phyloP scores from a whole-genome alignment of 2,329 filamentous ascomycete genomes.

The Fusarium sp. region DNA sequence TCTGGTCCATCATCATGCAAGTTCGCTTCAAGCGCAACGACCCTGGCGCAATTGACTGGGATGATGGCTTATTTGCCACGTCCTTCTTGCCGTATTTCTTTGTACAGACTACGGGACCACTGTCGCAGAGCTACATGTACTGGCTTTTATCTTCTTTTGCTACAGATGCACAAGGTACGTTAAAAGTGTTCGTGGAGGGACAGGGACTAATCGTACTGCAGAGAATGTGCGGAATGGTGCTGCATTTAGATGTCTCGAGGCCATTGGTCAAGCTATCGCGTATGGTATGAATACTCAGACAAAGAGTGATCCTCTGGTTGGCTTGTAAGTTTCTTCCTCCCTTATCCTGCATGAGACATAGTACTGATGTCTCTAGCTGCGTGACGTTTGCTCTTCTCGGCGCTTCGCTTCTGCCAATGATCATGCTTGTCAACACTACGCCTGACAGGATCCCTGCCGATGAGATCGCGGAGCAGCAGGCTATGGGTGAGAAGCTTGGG shows the following conservation, averaged over 20 bases:
- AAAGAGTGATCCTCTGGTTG: slow-evolving; percentile 9
- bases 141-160: slow-evolving; percentile 20
- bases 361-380: background rate
- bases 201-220: fast-evolving
- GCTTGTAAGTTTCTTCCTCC: background rate
- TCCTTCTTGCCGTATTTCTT: slow-evolving; percentile 17
- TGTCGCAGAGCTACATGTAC: slow-evolving; percentile 19
- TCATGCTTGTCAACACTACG: slow-evolving; percentile 19
- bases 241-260: slow-evolving; percentile 14
- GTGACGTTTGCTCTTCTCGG: background rate
- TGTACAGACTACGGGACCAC: slow-evolving; percentile 7
- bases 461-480: slow-evolving; percentile 10
- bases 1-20: slow-evolving; percentile 25
- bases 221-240: slow-evolving; percentile 16
- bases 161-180: slow-evolving; percentile 16
- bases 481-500: background rate
- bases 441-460: slow-evolving; percentile 18
- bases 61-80: background rate
- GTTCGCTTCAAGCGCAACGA: background rate
- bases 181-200: fast-evolving
- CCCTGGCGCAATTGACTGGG: slow-evolving; percentile 12
- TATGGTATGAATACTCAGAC: slow-evolving; percentile 24
- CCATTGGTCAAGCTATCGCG: slow-evolving; percentile 4
- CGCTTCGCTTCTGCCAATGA: slow-evolving; percentile 15
- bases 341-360: fast-evolving